Evolutionary conservation across 2,329 filamentous ascomycete genomes (phyloP).

Genomic region (Neophaeococcomyces mojaviensis): DNA sequence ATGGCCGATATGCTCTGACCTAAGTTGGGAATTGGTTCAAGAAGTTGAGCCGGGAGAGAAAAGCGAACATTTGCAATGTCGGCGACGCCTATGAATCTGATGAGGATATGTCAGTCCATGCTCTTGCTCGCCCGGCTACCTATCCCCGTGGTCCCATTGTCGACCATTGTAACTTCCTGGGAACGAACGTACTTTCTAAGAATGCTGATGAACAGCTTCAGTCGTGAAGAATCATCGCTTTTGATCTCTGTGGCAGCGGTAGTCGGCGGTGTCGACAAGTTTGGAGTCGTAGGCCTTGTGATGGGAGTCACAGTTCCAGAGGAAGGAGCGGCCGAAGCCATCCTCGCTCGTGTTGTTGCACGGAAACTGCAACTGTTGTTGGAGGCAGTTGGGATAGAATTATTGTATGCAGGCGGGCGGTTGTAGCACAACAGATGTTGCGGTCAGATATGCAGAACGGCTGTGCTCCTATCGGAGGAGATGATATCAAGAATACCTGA

Average conservation of each 20-base stretch:
- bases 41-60: conserved; percentile 86
- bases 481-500: too few relatives aligned
- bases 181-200: conserved; percentile 68
- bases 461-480: too few relatives aligned
- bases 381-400: too few relatives aligned
- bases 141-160: not conserved
- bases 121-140: not conserved
- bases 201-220: conserved; percentile 81
- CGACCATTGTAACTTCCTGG: not conserved
- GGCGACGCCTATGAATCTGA: conserved; percentile 86
- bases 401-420: too few relatives aligned
- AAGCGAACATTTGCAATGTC: conserved; percentile 95
- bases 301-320: not conserved
- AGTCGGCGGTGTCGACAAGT: conserved; percentile 27
- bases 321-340: conserved; percentile 7
- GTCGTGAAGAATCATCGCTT: conserved; percentile 75
- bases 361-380: not conserved
- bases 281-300: conserved; percentile 17
- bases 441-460: too few relatives aligned
- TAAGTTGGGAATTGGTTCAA: conserved; percentile 92
- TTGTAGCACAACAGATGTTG: too few relatives aligned
- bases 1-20: conserved; percentile 35
- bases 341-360: not conserved
- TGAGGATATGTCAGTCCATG: conserved; percentile 13
- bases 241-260: conserved; percentile 41